These are phyloP conservation scores for Parastagonospora avenae DNA, from an alignment of 2,329 filamentous ascomycete species.

Conservation along the genomic window DNA sequence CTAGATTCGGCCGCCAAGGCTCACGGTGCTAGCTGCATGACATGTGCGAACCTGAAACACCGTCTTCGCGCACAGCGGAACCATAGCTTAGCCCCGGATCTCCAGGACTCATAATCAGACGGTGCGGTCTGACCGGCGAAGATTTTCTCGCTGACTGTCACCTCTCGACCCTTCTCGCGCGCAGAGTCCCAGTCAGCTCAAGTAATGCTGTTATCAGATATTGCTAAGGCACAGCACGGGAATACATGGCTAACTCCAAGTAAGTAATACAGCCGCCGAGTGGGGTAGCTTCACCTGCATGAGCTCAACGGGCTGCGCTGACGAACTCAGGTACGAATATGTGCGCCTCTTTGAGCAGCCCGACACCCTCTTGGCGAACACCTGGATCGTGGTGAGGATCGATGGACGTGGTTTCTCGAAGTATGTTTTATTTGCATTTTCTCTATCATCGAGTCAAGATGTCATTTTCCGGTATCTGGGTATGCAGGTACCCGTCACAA, in stretches of 20 bases:
- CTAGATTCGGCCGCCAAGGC: slow-evolving; percentile 13
- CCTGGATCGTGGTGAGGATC: slow-evolving; percentile 93
- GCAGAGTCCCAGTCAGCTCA: slow-evolving; percentile 22
- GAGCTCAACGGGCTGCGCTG: slow-evolving; percentile 12
- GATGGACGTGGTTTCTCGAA: slow-evolving; percentile 96
- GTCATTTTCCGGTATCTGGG: slow-evolving; percentile 6
- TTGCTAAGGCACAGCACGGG: not conserved
- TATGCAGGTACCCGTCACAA: slow-evolving; percentile 25
- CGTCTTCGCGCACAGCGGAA: slow-evolving; percentile 13
- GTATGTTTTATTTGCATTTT: slow-evolving; percentile 52
- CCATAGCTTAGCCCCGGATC: slow-evolving; percentile 10
- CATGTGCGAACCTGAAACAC: slow-evolving; percentile 24
- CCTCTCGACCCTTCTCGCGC: slow-evolving; percentile 3
- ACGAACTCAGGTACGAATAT: slow-evolving; percentile 78
- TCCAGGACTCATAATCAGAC: slow-evolving; percentile 20
- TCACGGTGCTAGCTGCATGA: slow-evolving; percentile 21
- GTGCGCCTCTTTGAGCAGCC: slow-evolving; percentile 86
- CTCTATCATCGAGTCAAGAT: slow-evolving; percentile 4
- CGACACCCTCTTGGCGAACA: slow-evolving; percentile 82
- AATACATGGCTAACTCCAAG: slow-evolving; percentile 34
- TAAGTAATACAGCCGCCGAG: slow-evolving; percentile 14
- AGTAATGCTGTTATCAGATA: slow-evolving; percentile 2
- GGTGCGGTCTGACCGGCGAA: slow-evolving; percentile 11
- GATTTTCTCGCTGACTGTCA: slow-evolving; percentile 6
- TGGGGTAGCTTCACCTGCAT: slow-evolving; percentile 12